Conservation (phyloP, 2,329 filamentous ascomycete genomes). For the Zalaria sp. region DNA sequence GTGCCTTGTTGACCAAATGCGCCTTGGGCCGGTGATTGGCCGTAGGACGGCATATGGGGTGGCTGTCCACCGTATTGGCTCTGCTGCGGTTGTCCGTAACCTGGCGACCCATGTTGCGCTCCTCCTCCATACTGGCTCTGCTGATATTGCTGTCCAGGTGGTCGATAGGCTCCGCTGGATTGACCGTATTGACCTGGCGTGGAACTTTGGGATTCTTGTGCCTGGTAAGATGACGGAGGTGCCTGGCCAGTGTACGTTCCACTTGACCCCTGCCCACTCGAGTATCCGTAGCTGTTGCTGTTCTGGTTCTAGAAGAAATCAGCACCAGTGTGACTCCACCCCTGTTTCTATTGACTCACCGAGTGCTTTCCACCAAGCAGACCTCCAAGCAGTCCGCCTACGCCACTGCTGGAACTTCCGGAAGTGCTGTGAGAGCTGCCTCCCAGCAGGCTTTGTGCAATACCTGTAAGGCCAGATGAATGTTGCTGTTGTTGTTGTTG, state of each 20-base stretch:
- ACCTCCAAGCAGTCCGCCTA: conserved; percentile 9
- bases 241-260: conserved; percentile 22
- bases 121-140: too few relatives aligned
- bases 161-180: conserved; percentile 10
- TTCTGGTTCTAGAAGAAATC: conserved; percentile 1
- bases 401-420: not conserved
- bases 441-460: conserved; percentile 18
- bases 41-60: conserved; percentile 3
- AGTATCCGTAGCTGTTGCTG: conserved; percentile 20
- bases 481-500: conserved; percentile 8
- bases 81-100: conserved; percentile 10
- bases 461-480: conserved; percentile 12
- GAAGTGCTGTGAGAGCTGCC: conserved; percentile 9
- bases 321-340: too few relatives aligned
- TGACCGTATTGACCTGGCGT: conserved; percentile 9
- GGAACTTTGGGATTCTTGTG: conserved; percentile 10
- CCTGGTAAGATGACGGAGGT: conserved; percentile 20
- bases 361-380: conserved; percentile 9
- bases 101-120: conserved; percentile 8
- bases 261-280: conserved; percentile 11
- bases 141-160: conserved; percentile 8
- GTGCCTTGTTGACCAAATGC: conserved; percentile 5
- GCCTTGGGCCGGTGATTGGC: conserved; percentile 7
- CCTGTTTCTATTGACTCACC: conserved; percentile 3
- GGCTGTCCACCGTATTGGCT: conserved; percentile 12